Percentiles rank a stretch among this genome's conserved stretches.
Evolutionary conservation across 257 asterid species (phyloP).

Genomic region (Primulina huaijiensis): DNA sequence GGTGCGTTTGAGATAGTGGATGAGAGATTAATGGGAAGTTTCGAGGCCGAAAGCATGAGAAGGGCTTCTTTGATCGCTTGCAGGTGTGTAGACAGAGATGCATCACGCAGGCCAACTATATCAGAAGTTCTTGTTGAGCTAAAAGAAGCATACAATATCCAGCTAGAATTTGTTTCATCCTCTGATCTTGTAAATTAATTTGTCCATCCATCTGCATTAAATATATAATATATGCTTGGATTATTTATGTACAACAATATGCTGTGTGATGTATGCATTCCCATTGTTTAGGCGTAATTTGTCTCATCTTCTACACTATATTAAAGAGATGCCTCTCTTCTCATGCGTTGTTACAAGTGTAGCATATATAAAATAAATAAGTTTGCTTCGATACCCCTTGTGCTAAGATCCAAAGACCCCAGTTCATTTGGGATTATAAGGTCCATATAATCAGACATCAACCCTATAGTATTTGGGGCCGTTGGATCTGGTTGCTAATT

Average conservation of each 20-base stretch:
- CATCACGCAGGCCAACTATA: slow-evolving; percentile 66
- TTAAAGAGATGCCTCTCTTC: too few species aligned
- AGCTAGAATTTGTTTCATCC: slow-evolving; percentile 69
- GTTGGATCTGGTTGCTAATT: too few species aligned
- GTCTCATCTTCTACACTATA: too few species aligned
- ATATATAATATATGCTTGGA: background rate
- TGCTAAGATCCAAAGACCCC: too few species aligned
- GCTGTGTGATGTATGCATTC: background rate
- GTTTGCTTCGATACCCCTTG: too few species aligned
- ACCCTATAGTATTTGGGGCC: too few species aligned
- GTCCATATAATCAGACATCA: too few species aligned
- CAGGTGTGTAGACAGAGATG: slow-evolving; percentile 86
- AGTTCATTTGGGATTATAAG: too few species aligned
- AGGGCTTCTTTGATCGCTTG: slow-evolving; percentile 77
- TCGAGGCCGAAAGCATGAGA: slow-evolving; percentile 84
- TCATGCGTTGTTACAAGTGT: too few species aligned
- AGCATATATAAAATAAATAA: too few species aligned
- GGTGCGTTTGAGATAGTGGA: slow-evolving; percentile 92
- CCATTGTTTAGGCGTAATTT: too few species aligned
- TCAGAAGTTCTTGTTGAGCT: slow-evolving; percentile 72
- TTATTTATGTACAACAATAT: slow-evolving; percentile 3
- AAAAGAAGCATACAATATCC: slow-evolving; percentile 74
- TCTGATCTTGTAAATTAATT: slow-evolving; percentile 42
- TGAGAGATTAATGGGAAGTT: slow-evolving; percentile 58
- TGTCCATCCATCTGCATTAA: background rate